Conservation (phyloP, 768 basidiomycete genomes). For the Melanogaster broomeanus region DNA sequence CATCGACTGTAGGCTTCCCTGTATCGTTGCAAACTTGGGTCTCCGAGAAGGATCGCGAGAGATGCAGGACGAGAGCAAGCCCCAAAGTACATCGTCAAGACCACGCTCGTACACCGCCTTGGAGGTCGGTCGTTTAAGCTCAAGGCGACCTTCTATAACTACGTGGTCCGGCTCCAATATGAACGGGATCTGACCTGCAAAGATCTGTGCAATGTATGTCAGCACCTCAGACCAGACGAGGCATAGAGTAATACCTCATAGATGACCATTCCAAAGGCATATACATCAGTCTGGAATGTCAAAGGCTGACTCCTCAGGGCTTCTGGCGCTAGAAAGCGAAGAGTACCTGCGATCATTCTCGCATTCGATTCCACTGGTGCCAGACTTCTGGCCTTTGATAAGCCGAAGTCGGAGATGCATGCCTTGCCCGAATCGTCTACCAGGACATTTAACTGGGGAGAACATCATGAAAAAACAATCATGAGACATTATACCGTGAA, state of each 20-base stretch:
- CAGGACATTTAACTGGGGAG: conserved; percentile 34
- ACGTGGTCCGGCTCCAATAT: neutral
- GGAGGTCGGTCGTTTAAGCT: neutral
- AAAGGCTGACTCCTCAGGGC: conserved; percentile 11
- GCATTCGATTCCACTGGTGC: conserved; percentile 17
- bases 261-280: conserved; percentile 34
- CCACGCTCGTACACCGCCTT: neutral
- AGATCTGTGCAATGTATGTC: conserved; percentile 2
- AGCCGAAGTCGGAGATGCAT: conserved; percentile 36
- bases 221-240: neutral
- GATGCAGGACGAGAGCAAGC: conserved; percentile 4
- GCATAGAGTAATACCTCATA: conserved; percentile 20
- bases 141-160: neutral
- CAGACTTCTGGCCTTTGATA: conserved; percentile 24
- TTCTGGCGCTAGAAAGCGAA: conserved; percentile 35
- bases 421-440: conserved; percentile 33
- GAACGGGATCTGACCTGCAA: conserved; percentile 10
- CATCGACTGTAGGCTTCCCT: neutral
- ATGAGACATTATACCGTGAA: neutral
- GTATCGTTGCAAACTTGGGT: conserved; percentile 4
- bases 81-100: conserved; percentile 6
- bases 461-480: neutral
- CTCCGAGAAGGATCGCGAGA: neutral
- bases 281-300: conserved; percentile 27
- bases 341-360: conserved; percentile 24